Percentiles rank a stretch among this genome's conserved stretches.
Conservation (phyloP, 148 eudicot species). For the Vaccinium corymbosum region DNA sequence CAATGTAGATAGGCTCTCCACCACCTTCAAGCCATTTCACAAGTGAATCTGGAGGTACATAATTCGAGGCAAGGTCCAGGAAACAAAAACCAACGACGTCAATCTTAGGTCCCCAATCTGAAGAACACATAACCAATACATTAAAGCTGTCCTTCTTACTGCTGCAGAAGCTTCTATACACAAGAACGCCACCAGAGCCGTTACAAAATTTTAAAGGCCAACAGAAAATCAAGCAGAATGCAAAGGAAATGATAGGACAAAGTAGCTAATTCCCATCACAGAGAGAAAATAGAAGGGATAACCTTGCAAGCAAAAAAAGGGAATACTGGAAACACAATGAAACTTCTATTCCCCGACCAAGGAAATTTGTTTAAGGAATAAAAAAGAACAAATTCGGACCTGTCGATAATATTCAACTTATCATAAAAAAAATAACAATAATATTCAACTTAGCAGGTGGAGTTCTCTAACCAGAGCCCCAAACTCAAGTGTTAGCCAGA, state of each 20-base stretch:
- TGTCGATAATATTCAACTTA: neutral
- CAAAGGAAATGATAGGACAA: slow-evolving; percentile 1
- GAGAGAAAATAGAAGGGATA: neutral
- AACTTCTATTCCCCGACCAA: neutral
- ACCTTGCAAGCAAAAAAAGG: neutral
- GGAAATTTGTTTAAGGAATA: neutral
- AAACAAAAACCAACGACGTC: slow-evolving; percentile 95
- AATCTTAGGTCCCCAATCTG: slow-evolving; percentile 95
- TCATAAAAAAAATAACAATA: neutral
- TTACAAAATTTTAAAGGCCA: neutral
- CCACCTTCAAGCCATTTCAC: slow-evolving; percentile 67
- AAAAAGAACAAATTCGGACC: neutral
- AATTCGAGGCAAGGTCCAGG: slow-evolving; percentile 82
- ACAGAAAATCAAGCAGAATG: slow-evolving; percentile 5
- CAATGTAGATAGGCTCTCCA: slow-evolving; percentile 76
- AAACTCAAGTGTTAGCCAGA: neutral
- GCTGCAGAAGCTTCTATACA: neutral
- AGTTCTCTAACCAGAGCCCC: neutral
- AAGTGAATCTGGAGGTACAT: slow-evolving; percentile 76
- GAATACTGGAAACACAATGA: neutral
- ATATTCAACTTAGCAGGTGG: neutral
- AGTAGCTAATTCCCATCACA: neutral
- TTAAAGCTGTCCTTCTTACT: slow-evolving; percentile 4
- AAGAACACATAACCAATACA: slow-evolving; percentile 10
- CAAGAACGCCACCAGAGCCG: neutral